Conservation (phyloP, 805 yeast species). For the Wickerhamiella lipophila region DNA sequence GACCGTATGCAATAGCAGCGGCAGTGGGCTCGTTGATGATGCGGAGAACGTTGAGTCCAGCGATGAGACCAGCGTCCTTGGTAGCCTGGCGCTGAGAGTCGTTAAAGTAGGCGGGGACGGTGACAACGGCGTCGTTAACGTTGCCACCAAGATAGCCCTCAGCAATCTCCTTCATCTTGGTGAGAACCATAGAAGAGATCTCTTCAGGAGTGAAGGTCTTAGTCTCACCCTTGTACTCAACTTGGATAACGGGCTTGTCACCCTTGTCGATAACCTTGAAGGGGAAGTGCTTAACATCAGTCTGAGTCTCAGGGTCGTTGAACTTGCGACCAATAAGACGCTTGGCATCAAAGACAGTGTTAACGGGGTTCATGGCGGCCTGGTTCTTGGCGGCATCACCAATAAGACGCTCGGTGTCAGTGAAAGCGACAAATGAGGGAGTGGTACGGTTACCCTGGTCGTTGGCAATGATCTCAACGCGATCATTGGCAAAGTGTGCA, state of each 20-base stretch:
- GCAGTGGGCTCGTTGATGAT: slow-evolving; percentile 89
- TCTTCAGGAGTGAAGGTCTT: slow-evolving; percentile 89
- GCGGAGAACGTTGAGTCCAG: slow-evolving; percentile 73
- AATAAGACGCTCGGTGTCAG: slow-evolving; percentile 81
- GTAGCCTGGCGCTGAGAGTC: slow-evolving; percentile 86
- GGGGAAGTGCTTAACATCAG: slow-evolving; percentile 90
- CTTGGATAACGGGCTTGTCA: slow-evolving; percentile 71
- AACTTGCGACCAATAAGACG: slow-evolving; percentile 87
- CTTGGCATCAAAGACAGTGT: slow-evolving; percentile 81
- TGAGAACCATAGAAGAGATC: slow-evolving; percentile 82
- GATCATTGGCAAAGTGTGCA: slow-evolving; percentile 74
- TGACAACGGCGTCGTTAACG: slow-evolving; percentile 74
- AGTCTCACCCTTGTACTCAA: slow-evolving; percentile 71
- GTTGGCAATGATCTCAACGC: slow-evolving; percentile 92
- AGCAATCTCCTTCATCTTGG: slow-evolving; percentile 79
- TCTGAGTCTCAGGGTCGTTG: slow-evolving; percentile 72
- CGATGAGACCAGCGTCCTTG: slow-evolving; percentile 79
- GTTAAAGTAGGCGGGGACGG: slow-evolving; percentile 82
- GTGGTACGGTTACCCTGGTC: slow-evolving; percentile 99
- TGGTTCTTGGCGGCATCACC: slow-evolving; percentile 98
- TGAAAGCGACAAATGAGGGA: slow-evolving; percentile 91
- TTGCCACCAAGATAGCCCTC: slow-evolving; percentile 69
- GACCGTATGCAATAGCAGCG: slow-evolving; percentile 94
- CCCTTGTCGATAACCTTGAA: slow-evolving; percentile 62
- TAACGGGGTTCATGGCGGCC: slow-evolving; percentile 84